Evolutionary conservation across 176 grass and related monocot genomes (phyloP).

Genomic region (Urochloa ruziziensis): DNA sequence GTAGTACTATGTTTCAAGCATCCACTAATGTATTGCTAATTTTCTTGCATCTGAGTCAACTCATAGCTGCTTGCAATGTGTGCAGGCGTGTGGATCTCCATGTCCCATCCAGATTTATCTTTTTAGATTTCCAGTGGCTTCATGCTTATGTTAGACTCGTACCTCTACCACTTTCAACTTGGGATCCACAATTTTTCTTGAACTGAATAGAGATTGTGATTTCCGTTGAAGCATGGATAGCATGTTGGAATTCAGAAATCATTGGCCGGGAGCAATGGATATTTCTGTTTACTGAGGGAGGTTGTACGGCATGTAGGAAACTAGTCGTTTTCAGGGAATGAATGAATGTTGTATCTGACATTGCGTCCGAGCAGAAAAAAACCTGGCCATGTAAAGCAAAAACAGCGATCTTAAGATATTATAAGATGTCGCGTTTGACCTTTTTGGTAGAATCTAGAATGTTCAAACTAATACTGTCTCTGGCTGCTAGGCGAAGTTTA

Average conservation of each 20-base stretch:
- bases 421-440: background rate
- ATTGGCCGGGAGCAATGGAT: background rate
- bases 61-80: background rate
- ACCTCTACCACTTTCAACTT: background rate
- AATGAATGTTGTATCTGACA: background rate
- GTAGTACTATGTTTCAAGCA: background rate
- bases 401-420: background rate
- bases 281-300: background rate
- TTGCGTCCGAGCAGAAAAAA: background rate
- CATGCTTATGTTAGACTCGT: background rate
- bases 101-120: background rate
- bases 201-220: background rate
- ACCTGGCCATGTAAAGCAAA: background rate
- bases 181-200: background rate
- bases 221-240: background rate
- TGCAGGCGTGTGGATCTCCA: slow-evolving; percentile 30
- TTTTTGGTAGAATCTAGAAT: background rate
- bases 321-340: background rate
- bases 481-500: background rate
- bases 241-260: background rate
- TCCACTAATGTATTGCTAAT: background rate
- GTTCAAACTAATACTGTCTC: background rate
- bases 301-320: background rate
- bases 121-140: background rate
- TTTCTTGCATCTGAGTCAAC: background rate